Base-by-base conservation (phyloP, 306 rosid species). In the Ochetophila trinervis region DNA sequence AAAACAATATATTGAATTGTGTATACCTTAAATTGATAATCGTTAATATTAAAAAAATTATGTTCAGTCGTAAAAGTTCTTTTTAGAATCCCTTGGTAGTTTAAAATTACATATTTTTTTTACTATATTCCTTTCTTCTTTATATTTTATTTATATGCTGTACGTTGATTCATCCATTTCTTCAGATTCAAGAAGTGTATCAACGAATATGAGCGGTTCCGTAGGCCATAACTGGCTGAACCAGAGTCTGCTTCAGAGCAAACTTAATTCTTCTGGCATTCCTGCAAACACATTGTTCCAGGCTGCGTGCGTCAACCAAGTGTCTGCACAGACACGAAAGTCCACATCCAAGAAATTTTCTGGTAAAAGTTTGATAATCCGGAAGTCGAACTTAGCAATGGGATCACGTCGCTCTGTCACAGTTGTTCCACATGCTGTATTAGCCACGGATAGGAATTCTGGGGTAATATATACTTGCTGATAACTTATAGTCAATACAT, bases 201-300 rank as follows among this genome's bases (percentile, higher is more conserved):
- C 71, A 40, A 64, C 52, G 65, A 77, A 78, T 73, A 93, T 93
- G 99, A 85, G 86, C 76, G 83, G 73, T 66, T 70, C 83, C 17
- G 75, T 83, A 45, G 81, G 87, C 69, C 89, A 85, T 59, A 80
- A 83, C 30, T 48, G 87, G 68, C 86, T 92, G 47, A 83, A 84
- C 68, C 96, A 79, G 74, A 87, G 78, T 48, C 52, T 84, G 77
- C 83, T 78, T 36, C 86, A 62, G 73, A 83, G 88, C 68, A 90
- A 88, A 77, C 73, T 76, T 63, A 73, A 74, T 74, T 74, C 87
- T 83, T 79, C 81, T 45, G 82, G 86, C 52, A 68, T 76, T 69
- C 76, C 84, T 32, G 54, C 83, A 9, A 79, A 68, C 76, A 66
- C 84, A 62, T 83, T 85, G 66, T 83, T 77, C 42, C 87, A 69